Conservation (phyloP, 1,284 basidiomycete genomes). For the Ustilago loliicola region DNA sequence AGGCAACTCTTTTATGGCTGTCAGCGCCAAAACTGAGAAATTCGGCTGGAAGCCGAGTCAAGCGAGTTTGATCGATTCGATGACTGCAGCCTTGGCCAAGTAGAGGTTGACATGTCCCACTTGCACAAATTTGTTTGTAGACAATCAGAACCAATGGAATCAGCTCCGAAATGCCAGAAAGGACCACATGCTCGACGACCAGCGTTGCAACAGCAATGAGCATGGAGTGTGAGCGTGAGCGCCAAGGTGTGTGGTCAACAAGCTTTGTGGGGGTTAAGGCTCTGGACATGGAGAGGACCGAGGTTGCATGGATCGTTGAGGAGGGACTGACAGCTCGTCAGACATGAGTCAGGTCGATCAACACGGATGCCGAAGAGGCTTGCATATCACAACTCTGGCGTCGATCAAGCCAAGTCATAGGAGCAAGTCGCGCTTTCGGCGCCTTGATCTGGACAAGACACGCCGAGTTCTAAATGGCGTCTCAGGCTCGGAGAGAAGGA, state of each 20-base stretch:
- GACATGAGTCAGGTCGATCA: not conserved
- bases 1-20: not conserved
- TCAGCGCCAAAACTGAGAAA: not conserved
- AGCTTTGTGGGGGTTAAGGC: no score
- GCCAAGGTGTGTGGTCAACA: no score
- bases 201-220: no score
- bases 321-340: not conserved
- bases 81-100: not conserved
- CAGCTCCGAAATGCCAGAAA: no score
- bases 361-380: not conserved
- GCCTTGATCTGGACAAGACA: not conserved
- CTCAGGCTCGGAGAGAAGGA: not conserved
- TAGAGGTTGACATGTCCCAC: no score
- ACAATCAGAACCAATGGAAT: no score
- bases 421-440: not conserved
- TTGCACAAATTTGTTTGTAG: no score
- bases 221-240: no score
- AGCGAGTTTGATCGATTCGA: not conserved
- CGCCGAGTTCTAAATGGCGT: not conserved
- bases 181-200: no score
- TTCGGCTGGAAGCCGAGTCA: not conserved
- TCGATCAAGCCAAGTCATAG: not conserved
- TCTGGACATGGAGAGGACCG: no score
- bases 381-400: not conserved
- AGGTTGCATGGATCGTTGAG: no score